phyloP scores from a whole-genome alignment of 2,329 filamentous ascomycete species.

The Ophiostoma piceae region DNA sequence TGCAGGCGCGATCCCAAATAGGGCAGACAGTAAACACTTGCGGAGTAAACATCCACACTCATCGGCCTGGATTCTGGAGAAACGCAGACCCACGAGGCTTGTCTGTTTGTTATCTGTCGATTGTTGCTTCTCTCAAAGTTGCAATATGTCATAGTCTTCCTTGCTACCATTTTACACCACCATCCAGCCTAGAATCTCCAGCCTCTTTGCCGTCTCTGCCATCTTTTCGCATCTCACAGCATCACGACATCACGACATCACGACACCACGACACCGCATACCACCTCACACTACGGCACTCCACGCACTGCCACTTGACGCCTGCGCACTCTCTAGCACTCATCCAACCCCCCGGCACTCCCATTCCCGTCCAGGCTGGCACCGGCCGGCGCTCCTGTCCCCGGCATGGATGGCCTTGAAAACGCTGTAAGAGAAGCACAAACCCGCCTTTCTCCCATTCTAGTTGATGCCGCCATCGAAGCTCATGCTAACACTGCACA shows the following conservation, averaged over 20 bases:
- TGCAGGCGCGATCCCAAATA: not conserved
- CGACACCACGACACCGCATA: not conserved
- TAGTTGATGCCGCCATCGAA: not conserved
- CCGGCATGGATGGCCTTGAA: conserved; percentile 25
- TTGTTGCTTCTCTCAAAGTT: not conserved
- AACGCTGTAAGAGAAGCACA: conserved; percentile 31
- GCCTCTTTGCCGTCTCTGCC: not conserved
- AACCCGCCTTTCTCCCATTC: not conserved
- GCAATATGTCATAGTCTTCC: not conserved
- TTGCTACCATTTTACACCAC: not conserved
- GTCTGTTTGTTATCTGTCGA: not conserved
- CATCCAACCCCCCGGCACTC: not conserved
- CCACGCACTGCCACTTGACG: not conserved
- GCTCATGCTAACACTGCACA: conserved; percentile 12
- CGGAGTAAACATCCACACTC: conserved; percentile 12
- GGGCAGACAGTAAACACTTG: not conserved
- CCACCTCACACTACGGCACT: not conserved
- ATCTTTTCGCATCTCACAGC: not conserved
- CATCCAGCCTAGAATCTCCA: not conserved
- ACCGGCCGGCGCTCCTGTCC: not conserved
- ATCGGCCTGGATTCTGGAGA: conserved; percentile 11
- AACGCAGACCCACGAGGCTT: conserved; percentile 2
- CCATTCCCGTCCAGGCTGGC: not conserved
- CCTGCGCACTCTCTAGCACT: not conserved
- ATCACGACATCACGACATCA: not conserved